phyloP scores from a whole-genome alignment of 768 basidiomycete species.

The Trametes sanguinea region DNA sequence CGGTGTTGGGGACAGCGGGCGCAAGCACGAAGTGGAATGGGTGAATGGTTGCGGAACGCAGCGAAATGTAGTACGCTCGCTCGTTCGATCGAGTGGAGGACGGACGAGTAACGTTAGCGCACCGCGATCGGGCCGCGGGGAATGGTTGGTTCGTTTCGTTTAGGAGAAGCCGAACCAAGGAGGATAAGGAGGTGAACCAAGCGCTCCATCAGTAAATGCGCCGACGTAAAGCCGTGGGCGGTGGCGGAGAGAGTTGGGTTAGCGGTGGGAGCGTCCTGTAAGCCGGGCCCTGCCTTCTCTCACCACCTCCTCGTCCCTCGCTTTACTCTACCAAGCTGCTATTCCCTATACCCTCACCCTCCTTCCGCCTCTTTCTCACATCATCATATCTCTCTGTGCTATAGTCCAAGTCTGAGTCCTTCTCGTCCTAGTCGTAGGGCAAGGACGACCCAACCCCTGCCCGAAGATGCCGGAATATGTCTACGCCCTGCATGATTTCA shows the following conservation, averaged over 20 bases:
- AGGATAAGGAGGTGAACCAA: neutral
- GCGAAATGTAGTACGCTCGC: neutral
- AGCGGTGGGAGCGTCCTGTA: constrained; percentile 4
- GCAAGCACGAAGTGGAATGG: neutral
- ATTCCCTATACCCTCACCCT: constrained; percentile 10
- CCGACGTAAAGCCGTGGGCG: too few species aligned
- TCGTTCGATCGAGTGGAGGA: too few species aligned
- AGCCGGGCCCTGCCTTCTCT: constrained; percentile 8
- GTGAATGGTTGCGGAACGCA: neutral
- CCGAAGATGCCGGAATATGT: constrained; percentile 75
- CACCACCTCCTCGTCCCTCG: constrained; percentile 5
- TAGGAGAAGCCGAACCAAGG: neutral
- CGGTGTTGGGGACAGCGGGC: constrained; percentile 1
- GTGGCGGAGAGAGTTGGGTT: neutral
- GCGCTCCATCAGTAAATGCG: too few species aligned
- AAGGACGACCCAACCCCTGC: neutral
- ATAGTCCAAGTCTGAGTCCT: neutral
- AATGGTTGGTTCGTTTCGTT: neutral
- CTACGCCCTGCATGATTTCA: constrained; percentile 85
- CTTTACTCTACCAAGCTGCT: constrained; percentile 6
- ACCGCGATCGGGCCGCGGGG: neutral
- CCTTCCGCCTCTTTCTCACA: constrained; percentile 4
- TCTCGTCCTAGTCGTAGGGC: neutral
- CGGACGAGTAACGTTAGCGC: neutral
- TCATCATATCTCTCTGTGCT: neutral